Evolutionary conservation across 345 rosid species (phyloP).

Genomic region (Salix udensis): DNA sequence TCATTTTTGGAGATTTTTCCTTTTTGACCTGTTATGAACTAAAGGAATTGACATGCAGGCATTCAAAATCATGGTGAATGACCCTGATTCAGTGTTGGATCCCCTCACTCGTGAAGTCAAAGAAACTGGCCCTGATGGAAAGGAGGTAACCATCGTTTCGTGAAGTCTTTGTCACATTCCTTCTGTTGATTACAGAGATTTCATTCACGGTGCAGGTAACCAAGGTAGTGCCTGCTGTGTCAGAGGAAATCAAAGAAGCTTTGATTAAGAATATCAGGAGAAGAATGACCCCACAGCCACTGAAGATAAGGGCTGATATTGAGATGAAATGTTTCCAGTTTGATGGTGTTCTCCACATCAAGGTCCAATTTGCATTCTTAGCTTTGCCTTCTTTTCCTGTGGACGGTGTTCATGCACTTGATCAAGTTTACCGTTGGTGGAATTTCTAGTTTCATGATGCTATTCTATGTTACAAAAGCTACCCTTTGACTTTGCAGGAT

Average conservation of each 20-base stretch:
- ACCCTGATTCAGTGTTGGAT: slow-evolving; percentile 81
- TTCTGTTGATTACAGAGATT: slow-evolving; percentile 7
- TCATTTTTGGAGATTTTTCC: not conserved
- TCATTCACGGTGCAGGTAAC: slow-evolving; percentile 45
- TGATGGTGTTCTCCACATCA: slow-evolving; percentile 95
- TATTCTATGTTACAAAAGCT: not conserved
- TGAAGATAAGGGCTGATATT: slow-evolving; percentile 91
- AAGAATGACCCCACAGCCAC: slow-evolving; percentile 96
- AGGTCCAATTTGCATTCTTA: slow-evolving; percentile 40
- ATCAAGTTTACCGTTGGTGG: not conserved
- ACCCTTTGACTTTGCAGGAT: slow-evolving; percentile 49
- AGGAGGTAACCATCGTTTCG: slow-evolving; percentile 50
- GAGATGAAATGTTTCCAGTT: slow-evolving; percentile 98
- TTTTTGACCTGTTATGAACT: not conserved
- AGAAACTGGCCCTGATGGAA: slow-evolving; percentile 84
- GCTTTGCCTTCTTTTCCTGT: not conserved
- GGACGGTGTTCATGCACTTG: not conserved
- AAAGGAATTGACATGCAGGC: slow-evolving; percentile 47
- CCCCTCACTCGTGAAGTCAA: slow-evolving; percentile 78
- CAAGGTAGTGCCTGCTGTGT: slow-evolving; percentile 74
- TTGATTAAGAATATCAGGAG: slow-evolving; percentile 82
- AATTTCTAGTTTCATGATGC: not conserved
- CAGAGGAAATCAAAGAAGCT: slow-evolving; percentile 84
- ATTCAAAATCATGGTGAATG: slow-evolving; percentile 81
- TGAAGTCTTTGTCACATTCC: not conserved